Evolutionary conservation across 2,329 filamentous ascomycete genomes (phyloP).

Genomic region (Calonectria pseudoturangicola): DNA sequence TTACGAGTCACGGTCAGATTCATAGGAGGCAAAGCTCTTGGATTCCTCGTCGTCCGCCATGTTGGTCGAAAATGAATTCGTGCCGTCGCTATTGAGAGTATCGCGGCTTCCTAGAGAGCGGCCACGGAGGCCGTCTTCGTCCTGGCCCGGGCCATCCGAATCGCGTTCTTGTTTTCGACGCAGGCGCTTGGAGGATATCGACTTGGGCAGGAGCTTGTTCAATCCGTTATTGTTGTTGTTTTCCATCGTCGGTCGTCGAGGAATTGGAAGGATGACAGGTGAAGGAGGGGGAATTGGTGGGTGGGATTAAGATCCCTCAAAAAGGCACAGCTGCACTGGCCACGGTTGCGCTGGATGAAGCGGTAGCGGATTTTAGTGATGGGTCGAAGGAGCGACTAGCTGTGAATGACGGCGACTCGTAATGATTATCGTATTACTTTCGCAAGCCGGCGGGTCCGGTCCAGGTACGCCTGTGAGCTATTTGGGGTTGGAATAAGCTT

Average conservation of each 20-base stretch:
- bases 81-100: conserved; percentile 61
- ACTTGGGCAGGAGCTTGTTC: conserved; percentile 72
- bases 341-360: conserved; percentile 42
- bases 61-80: conserved; percentile 51
- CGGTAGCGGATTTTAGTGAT: conserved; percentile 32
- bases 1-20: conserved; percentile 60
- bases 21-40: conserved; percentile 59
- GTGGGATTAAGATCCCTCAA: conserved; percentile 34
- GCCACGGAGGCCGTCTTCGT: conserved; percentile 56
- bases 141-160: conserved; percentile 53
- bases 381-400: conserved; percentile 26
- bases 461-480: conserved; percentile 25
- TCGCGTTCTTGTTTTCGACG: conserved; percentile 68
- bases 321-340: conserved; percentile 37
- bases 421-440: conserved; percentile 39
- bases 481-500: conserved; percentile 22
- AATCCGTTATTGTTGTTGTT: conserved; percentile 62
- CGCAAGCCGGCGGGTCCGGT: conserved; percentile 40
- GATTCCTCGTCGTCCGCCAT: conserved; percentile 59
- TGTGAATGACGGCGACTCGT: conserved; percentile 35
- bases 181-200: conserved; percentile 69
- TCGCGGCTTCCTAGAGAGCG: conserved; percentile 62
- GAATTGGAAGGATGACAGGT: conserved; percentile 27
- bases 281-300: conserved; percentile 18
- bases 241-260: conserved; percentile 44